These are phyloP conservation scores for Pyrenochaeta sp. DNA, from an alignment of 2,329 filamentous ascomycete species.

Conservation along the genomic window DNA sequence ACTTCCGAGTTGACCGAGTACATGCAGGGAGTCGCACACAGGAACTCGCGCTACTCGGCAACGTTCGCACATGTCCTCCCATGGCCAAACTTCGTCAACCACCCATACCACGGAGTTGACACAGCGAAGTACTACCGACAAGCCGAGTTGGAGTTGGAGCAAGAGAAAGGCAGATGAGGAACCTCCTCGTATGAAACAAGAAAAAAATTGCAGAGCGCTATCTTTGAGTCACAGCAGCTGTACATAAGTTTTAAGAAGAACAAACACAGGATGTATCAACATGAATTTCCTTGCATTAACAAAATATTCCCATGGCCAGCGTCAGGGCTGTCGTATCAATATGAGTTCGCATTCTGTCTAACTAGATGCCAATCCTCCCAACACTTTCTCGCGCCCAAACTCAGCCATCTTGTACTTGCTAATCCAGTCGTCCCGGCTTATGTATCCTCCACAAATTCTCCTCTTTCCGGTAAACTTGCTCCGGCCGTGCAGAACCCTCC, in stretches of 20 bases:
- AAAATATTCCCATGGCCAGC: neutral
- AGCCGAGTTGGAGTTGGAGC: conserved; percentile 91
- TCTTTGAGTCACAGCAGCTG: conserved; percentile 29
- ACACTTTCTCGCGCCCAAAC: conserved; percentile 20
- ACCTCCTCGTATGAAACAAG: conserved; percentile 8
- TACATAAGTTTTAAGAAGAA: conserved; percentile 30
- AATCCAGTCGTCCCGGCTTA: conserved; percentile 39
- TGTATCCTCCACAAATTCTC: conserved; percentile 88
- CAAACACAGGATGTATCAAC: conserved; percentile 41
- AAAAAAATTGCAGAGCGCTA: conserved; percentile 20
- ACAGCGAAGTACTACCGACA: conserved; percentile 98
- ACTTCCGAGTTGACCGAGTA: conserved; percentile 79
- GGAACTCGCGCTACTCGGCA: conserved; percentile 91
- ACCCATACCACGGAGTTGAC: conserved; percentile 86
- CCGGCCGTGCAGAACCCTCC: conserved; percentile 90
- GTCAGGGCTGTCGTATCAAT: too few relatives aligned
- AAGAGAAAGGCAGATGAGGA: conserved; percentile 61
- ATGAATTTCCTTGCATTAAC: conserved; percentile 24
- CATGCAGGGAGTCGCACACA: conserved; percentile 90
- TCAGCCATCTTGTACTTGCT: conserved; percentile 31
- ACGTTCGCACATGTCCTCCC: conserved; percentile 85
- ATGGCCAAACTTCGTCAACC: conserved; percentile 99
- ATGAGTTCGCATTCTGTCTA: neutral
- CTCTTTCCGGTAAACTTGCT: conserved; percentile 83
- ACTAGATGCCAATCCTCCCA: conserved; percentile 18